Evolutionary conservation across 768 basidiomycete genomes (phyloP).

Genomic region (Mycena filopes): DNA sequence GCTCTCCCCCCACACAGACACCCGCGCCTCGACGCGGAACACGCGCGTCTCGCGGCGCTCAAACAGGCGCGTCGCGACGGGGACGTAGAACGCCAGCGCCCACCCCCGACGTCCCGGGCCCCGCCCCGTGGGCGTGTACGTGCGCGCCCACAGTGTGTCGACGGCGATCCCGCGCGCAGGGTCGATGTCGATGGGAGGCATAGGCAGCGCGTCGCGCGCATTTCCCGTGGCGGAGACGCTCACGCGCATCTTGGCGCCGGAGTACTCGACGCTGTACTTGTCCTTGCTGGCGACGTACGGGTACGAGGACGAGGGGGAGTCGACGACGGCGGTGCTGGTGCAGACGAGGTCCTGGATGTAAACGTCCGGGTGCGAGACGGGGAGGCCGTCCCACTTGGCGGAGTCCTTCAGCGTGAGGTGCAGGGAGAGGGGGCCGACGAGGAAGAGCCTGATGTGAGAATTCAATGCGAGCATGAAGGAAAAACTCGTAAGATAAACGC

Average conservation of each 20-base stretch:
- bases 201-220: too few species aligned
- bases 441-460: conserved; percentile 20
- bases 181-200: too few species aligned
- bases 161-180: conserved; percentile 40
- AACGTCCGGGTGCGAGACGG: conserved; percentile 47
- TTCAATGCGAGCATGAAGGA: neutral
- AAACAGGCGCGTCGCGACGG: conserved; percentile 59
- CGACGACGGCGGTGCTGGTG: conserved; percentile 36
- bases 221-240: conserved; percentile 19
- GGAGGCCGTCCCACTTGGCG: conserved; percentile 38
- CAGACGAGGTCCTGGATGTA: conserved; percentile 47
- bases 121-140: conserved; percentile 9
- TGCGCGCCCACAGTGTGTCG: conserved; percentile 45
- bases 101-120: conserved; percentile 39
- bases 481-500: neutral
- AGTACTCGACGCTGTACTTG: conserved; percentile 22
- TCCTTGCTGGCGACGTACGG: conserved; percentile 23
- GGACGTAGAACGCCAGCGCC: conserved; percentile 55
- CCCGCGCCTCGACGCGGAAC: conserved; percentile 51
- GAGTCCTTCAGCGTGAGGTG: conserved; percentile 46
- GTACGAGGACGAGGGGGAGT: conserved; percentile 30
- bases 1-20: conserved; percentile 49
- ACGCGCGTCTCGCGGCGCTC: conserved; percentile 55
- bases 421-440: conserved; percentile 44
- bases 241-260: conserved; percentile 25